Percentiles rank a stretch among this genome's conserved stretches.
Conservation (phyloP, 2,329 filamentous ascomycete species). For the Dothistroma pini region DNA sequence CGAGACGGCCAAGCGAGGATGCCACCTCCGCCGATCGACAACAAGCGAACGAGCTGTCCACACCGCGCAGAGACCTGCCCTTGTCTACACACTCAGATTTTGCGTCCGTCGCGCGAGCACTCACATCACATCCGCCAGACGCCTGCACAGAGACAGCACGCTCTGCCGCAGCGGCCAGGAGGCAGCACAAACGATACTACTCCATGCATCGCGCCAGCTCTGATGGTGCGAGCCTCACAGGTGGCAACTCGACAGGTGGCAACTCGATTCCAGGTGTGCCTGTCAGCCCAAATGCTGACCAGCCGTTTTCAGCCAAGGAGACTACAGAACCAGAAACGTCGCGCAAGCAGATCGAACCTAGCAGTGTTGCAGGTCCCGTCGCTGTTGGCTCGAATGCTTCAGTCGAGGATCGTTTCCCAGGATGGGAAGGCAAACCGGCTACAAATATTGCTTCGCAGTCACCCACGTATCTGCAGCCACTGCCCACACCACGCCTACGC, state of each 20-base stretch:
- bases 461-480: neutral
- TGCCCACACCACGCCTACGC: conserved; percentile 6
- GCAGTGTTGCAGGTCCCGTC: neutral
- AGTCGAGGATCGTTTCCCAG: conserved; percentile 31
- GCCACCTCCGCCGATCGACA: neutral
- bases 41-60: neutral
- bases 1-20: neutral
- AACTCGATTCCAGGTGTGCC: neutral
- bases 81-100: conserved; percentile 3
- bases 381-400: conserved; percentile 17
- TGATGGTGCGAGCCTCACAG: neutral
- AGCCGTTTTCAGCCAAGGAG: neutral
- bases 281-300: neutral
- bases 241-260: too few relatives aligned
- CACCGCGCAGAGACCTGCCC: neutral
- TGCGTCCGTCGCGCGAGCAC: conserved; percentile 8
- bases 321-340: neutral
- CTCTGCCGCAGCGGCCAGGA: conserved; percentile 2
- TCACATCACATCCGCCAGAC: conserved; percentile 11
- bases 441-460: neutral
- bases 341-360: neutral
- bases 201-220: conserved; percentile 5
- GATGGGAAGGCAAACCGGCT: conserved; percentile 27
- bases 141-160: neutral
- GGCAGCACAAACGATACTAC: conserved; percentile 9